Evolutionary conservation across 441 rosid genomes (phyloP).

Genomic region (Bocquillonia castaneifolia): DNA sequence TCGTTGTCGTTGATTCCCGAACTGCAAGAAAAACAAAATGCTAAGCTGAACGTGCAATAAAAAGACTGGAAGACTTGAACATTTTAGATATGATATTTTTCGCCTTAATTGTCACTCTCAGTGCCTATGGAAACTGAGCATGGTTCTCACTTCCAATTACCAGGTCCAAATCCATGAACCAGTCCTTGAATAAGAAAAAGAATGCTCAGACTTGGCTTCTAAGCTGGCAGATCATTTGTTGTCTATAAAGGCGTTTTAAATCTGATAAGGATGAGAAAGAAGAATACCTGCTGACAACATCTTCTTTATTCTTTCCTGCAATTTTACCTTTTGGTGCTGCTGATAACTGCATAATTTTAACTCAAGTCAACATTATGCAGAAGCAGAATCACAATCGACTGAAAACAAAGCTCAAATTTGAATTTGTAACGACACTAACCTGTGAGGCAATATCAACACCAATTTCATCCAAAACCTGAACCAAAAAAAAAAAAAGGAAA

Average conservation of each 20-base stretch:
- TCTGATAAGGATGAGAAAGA: neutral
- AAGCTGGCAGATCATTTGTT: neutral
- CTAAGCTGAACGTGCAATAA: constrained; percentile 1
- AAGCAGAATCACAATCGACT: constrained; percentile 10
- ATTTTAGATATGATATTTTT: too few species aligned
- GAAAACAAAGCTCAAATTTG: constrained; percentile 1
- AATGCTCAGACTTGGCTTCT: neutral
- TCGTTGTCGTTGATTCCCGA: constrained; percentile 64
- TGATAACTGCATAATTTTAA: constrained; percentile 50
- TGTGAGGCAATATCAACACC: constrained; percentile 90
- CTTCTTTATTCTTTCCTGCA: constrained; percentile 57
- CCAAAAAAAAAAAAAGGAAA: constrained; percentile 1
- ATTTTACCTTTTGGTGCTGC: constrained; percentile 77
- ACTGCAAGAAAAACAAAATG: constrained; percentile 34
- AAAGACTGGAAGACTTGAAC: neutral
- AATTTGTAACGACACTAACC: constrained; percentile 39
- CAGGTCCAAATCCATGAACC: neutral
- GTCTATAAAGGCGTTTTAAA: neutral
- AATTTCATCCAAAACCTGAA: constrained; percentile 90
- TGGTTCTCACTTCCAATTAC: neutral
- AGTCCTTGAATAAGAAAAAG: neutral
- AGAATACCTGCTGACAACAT: constrained; percentile 60
- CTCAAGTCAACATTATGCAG: constrained; percentile 19
- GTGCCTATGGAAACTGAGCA: neutral
- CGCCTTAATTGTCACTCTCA: neutral